phyloP scores from a whole-genome alignment of 2,329 filamentous ascomycete genomes.

The Tolypocladium album region DNA sequence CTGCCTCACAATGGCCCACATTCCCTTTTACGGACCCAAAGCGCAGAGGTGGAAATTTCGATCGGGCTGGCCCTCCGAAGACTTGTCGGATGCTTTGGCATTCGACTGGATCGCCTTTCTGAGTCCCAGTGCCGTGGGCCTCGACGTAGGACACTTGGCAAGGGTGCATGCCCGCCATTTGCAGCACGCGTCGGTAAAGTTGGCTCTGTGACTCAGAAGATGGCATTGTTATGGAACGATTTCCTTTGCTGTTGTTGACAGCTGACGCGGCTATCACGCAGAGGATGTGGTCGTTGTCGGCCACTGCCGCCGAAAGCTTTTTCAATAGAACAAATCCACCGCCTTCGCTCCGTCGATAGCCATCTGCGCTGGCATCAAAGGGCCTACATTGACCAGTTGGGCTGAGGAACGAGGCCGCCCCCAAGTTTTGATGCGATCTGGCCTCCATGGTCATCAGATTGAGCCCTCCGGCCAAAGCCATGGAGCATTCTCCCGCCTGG shows the following conservation, averaged over 20 bases:
- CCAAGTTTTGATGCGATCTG: conserved; percentile 10
- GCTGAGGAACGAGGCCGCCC: conserved; percentile 12
- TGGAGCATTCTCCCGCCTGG: conserved; percentile 16
- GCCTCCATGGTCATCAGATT: conserved; percentile 20
- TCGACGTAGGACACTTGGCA: conserved; percentile 23
- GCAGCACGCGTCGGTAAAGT: conserved; percentile 15
- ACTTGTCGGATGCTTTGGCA: conserved; percentile 6
- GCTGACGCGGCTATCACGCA: conserved; percentile 27
- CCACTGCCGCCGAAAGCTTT: conserved; percentile 32
- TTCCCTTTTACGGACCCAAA: conserved; percentile 20
- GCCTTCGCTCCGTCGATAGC: conserved; percentile 42
- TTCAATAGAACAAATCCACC: conserved; percentile 34
- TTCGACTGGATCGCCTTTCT: conserved; percentile 35
- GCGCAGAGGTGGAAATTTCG: conserved; percentile 1
- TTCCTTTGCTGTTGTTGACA: conserved; percentile 18
- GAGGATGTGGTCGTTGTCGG: conserved; percentile 37
- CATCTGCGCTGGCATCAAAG: conserved; percentile 22
- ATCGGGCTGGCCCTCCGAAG: conserved; percentile 4
- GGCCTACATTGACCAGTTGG: conserved; percentile 15
- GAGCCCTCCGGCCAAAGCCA: conserved; percentile 26
- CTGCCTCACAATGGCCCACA: conserved; percentile 16
- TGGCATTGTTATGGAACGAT: conserved; percentile 14
- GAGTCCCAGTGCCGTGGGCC: conserved; percentile 35
- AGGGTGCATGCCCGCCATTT: conserved; percentile 10
- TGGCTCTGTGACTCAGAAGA: conserved; percentile 12